phyloP scores from a whole-genome alignment of 768 basidiomycete species.

The Tricholoma furcatifolium region DNA sequence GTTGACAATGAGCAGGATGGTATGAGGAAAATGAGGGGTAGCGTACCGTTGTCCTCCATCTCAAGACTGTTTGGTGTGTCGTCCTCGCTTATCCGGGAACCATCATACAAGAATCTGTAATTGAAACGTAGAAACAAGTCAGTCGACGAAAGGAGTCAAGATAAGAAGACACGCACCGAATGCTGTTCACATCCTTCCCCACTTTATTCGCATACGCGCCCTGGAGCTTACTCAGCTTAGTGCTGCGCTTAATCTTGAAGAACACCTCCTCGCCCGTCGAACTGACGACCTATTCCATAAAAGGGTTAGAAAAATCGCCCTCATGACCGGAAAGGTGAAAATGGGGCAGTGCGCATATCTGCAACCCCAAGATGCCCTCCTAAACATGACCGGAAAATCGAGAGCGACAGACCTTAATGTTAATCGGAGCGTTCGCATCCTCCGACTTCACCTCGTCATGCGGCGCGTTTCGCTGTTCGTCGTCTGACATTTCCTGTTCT shows the following conservation, averaged over 20 bases:
- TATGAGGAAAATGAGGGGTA: background rate
- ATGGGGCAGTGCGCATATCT: no score
- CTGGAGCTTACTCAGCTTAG: slow-evolving; percentile 89
- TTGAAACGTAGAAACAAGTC: background rate
- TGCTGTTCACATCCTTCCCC: slow-evolving; percentile 83
- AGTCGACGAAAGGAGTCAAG: background rate
- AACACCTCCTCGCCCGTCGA: slow-evolving; percentile 85
- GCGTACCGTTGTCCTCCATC: slow-evolving; percentile 85
- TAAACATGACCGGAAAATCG: background rate
- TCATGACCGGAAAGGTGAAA: background rate
- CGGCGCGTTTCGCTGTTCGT: slow-evolving; percentile 5
- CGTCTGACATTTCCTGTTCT: slow-evolving; percentile 11
- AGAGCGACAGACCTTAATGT: slow-evolving; percentile 15
- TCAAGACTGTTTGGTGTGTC: slow-evolving; percentile 84
- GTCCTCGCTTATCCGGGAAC: slow-evolving; percentile 79
- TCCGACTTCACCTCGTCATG: slow-evolving; percentile 9
- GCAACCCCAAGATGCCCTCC: no score
- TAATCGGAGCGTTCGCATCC: slow-evolving; percentile 11
- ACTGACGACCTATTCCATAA: slow-evolving; percentile 58
- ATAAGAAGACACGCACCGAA: slow-evolving; percentile 60
- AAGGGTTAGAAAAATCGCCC: background rate
- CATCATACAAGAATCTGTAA: slow-evolving; percentile 88
- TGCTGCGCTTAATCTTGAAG: slow-evolving; percentile 96
- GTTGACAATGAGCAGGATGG: slow-evolving; percentile 1
- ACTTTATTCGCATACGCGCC: slow-evolving; percentile 92